phyloP scores from a whole-genome alignment of 768 basidiomycete species.

The Dictyophora rubrovolvata region DNA sequence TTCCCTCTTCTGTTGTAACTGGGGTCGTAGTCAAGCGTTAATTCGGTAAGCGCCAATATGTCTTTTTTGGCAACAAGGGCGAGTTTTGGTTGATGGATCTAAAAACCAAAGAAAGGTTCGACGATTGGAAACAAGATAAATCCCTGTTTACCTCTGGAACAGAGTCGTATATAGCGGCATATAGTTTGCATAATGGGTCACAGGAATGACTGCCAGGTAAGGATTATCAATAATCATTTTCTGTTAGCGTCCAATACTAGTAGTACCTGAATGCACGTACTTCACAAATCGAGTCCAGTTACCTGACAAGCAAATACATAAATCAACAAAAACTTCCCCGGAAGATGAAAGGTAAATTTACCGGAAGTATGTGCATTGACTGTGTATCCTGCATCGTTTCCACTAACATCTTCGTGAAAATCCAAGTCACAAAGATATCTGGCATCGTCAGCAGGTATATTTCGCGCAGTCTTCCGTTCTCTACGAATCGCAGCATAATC shows the following conservation, averaged over 20 bases:
- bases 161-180: constrained; percentile 48
- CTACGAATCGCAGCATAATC: constrained; percentile 20
- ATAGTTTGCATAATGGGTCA: constrained; percentile 46
- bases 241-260: not conserved
- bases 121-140: not conserved
- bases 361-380: constrained; percentile 48
- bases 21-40: constrained; percentile 60
- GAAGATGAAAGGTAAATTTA: constrained; percentile 19
- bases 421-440: constrained; percentile 59
- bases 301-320: constrained; percentile 21
- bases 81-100: constrained; percentile 49
- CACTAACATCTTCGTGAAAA: constrained; percentile 33
- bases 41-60: constrained; percentile 43
- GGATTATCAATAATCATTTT: constrained; percentile 1
- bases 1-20: not conserved
- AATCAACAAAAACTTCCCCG: not conserved
- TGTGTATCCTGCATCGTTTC: constrained; percentile 30
- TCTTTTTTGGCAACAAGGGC: constrained; percentile 42
- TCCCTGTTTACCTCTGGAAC: constrained; percentile 23
- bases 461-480: constrained; percentile 31
- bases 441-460: constrained; percentile 25
- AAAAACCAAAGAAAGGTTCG: not conserved
- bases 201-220: constrained; percentile 51
- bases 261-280: constrained; percentile 28
- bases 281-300: constrained; percentile 74